phyloP scores from a whole-genome alignment of 176 grass and related monocot genomes.

The Eragrostis curvula region DNA sequence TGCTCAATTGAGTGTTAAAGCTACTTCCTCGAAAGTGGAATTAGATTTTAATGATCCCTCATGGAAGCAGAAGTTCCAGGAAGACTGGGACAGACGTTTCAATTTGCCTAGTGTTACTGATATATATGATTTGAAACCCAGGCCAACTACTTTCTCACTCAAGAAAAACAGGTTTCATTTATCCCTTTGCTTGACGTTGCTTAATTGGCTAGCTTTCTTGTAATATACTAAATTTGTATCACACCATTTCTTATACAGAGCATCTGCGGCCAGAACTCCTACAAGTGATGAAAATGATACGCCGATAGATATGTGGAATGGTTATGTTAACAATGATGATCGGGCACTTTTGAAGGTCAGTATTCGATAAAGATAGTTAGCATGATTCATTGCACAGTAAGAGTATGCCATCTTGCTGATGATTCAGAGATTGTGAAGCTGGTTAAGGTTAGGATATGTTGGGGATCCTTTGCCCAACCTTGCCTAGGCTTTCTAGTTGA shows the following conservation, averaged over 20 bases:
- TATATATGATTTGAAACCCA: conserved; percentile 83
- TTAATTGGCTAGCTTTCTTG: conserved; percentile 4
- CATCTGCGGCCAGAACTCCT: conserved; percentile 47
- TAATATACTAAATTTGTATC: conserved; percentile 13
- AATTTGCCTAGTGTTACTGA: conserved; percentile 77
- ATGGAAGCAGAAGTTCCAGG: conserved; percentile 74
- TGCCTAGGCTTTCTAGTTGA: neutral
- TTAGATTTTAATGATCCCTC: conserved; percentile 68
- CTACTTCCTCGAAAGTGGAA: conserved; percentile 38
- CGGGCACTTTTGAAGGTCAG: conserved; percentile 88
- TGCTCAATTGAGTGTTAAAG: conserved; percentile 34
- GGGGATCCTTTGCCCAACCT: neutral
- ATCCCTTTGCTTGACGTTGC: neutral
- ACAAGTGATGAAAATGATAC: conserved; percentile 43
- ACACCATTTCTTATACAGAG: conserved; percentile 16
- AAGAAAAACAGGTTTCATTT: conserved; percentile 71
- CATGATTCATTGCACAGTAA: neutral
- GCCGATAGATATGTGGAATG: conserved; percentile 52
- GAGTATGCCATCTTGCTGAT: neutral
- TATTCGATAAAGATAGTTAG: neutral
- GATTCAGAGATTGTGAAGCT: conserved; percentile 12
- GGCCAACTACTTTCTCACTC: conserved; percentile 77
- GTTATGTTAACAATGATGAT: conserved; percentile 89
- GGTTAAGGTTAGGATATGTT: neutral
- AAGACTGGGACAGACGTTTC: conserved; percentile 77